Evolutionary conservation across 495 filamentous ascomycete genomes (phyloP).

Genomic region (Penicillium paxilli): DNA sequence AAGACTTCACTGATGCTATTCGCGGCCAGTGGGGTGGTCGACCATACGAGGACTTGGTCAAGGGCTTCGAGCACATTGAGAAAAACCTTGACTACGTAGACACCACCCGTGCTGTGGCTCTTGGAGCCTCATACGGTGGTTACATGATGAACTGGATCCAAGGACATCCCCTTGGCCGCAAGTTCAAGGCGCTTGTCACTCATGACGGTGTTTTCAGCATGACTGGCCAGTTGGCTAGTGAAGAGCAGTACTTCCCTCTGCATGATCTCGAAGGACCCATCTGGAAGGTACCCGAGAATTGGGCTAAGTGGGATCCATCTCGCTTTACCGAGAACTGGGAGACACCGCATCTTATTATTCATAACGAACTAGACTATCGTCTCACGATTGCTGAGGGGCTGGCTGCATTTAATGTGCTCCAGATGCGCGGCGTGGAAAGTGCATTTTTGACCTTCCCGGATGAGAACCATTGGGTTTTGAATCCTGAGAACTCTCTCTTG

Average conservation of each 20-base stretch:
- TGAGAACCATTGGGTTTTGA: slow-evolving; percentile 84
- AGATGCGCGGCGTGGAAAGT: slow-evolving; percentile 55
- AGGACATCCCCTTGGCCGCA: slow-evolving; percentile 56
- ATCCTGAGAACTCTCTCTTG: slow-evolving; percentile 84
- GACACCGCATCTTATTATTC: slow-evolving; percentile 86
- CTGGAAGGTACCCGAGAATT: slow-evolving; percentile 72
- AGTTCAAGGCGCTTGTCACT: slow-evolving; percentile 86
- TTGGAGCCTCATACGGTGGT: slow-evolving; percentile 86
- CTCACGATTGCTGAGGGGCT: slow-evolving; percentile 82
- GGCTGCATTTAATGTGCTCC: slow-evolving; percentile 85
- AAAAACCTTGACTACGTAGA: slow-evolving; percentile 74
- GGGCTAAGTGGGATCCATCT: slow-evolving; percentile 82
- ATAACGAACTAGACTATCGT: slow-evolving; percentile 89
- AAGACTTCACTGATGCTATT: slow-evolving; percentile 76
- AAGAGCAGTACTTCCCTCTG: slow-evolving; percentile 87
- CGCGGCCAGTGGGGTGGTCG: slow-evolving; percentile 73
- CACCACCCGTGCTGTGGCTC: slow-evolving; percentile 70
- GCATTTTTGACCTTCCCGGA: slow-evolving; percentile 79
- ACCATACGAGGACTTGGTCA: slow-evolving; percentile 80
- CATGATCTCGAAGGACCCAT: slow-evolving; percentile 79
- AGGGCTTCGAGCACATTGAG: slow-evolving; percentile 75
- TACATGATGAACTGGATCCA: slow-evolving; percentile 76
- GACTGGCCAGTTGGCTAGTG: slow-evolving; percentile 68
- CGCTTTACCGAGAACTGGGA: slow-evolving; percentile 68
- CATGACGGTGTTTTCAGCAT: slow-evolving; percentile 91